A percentile compares a stretch with the other conserved stretches of the same genome.
Evolutionary conservation across 73 alveolate genomes (phyloP).

Genomic region (Paraurostyla sp.): DNA sequence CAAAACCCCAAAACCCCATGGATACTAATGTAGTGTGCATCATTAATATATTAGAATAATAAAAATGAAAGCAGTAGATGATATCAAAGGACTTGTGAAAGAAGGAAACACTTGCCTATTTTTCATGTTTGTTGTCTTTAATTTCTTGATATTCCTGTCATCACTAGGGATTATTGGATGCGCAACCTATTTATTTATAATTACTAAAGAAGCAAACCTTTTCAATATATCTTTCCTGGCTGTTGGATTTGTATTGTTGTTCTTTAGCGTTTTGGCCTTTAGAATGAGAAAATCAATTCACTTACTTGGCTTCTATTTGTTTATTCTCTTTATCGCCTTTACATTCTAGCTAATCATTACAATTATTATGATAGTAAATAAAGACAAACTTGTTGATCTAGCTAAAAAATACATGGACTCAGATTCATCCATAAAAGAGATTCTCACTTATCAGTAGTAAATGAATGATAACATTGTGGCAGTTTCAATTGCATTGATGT

Average conservation of each 20-base stretch:
- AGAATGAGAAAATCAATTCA: constrained; percentile 37
- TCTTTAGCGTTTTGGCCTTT: background rate
- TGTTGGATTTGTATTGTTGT: background rate
- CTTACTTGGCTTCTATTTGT: constrained; percentile 30
- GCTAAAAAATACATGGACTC: constrained; percentile 40
- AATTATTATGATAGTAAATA: background rate
- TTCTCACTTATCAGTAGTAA: background rate
- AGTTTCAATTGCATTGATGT: background rate
- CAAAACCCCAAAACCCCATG: too few species aligned
- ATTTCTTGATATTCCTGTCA: constrained; percentile 43
- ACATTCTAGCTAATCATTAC: background rate
- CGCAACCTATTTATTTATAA: background rate
- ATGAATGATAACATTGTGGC: background rate
- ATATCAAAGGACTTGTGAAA: background rate
- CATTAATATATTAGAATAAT: background rate
- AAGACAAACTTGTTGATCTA: background rate
- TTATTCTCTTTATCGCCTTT: background rate
- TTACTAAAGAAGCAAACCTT: constrained; percentile 37
- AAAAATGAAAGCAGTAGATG: background rate
- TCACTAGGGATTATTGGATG: constrained; percentile 43
- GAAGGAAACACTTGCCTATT: constrained; percentile 48
- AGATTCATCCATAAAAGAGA: background rate
- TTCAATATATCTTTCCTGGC: constrained; percentile 34
- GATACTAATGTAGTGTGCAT: background rate
- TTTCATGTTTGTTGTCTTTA: constrained; percentile 10